phyloP scores from a whole-genome alignment of 2,329 filamentous ascomycete species.

The Penicillium sp. region DNA sequence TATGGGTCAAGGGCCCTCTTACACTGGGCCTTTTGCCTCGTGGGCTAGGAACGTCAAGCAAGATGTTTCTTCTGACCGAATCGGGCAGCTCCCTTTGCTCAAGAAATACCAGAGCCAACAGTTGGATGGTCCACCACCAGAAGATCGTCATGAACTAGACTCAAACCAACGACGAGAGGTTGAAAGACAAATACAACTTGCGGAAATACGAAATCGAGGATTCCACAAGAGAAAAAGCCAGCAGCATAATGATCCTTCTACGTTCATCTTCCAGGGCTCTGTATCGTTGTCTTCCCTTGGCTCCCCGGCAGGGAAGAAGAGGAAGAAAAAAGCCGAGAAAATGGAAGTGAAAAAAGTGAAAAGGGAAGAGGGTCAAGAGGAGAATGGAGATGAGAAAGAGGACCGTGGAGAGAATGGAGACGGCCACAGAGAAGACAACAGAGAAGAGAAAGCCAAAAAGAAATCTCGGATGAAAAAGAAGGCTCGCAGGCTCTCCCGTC shows the following conservation, averaged over 20 bases:
- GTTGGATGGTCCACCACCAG: slow-evolving; percentile 28
- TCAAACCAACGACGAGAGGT: slow-evolving; percentile 18
- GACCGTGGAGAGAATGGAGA: background rate
- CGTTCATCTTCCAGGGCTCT: background rate
- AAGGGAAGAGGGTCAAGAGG: background rate
- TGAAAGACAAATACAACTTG: slow-evolving; percentile 26
- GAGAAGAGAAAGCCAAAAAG: background rate
- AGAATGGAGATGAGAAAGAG: background rate
- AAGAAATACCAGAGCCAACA: slow-evolving; percentile 32
- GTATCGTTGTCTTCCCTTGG: background rate
- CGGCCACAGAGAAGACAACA: background rate
- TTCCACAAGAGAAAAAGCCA: slow-evolving; percentile 21
- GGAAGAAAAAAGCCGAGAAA: background rate
- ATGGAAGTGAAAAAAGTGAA: background rate
- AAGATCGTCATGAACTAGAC: slow-evolving; percentile 26
- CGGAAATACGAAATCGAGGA: slow-evolving; percentile 31
- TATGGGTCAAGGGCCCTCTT: slow-evolving; percentile 42
- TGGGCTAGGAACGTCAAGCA: slow-evolving; percentile 37
- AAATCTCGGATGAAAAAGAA: background rate
- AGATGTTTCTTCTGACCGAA: slow-evolving; percentile 19
- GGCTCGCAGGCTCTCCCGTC: background rate
- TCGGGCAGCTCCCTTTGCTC: slow-evolving; percentile 28
- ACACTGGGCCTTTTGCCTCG: slow-evolving; percentile 42
- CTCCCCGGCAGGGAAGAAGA: background rate
- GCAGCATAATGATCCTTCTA: background rate